Conservation (phyloP, 345 rosid species). For the Adansonia digitata region DNA sequence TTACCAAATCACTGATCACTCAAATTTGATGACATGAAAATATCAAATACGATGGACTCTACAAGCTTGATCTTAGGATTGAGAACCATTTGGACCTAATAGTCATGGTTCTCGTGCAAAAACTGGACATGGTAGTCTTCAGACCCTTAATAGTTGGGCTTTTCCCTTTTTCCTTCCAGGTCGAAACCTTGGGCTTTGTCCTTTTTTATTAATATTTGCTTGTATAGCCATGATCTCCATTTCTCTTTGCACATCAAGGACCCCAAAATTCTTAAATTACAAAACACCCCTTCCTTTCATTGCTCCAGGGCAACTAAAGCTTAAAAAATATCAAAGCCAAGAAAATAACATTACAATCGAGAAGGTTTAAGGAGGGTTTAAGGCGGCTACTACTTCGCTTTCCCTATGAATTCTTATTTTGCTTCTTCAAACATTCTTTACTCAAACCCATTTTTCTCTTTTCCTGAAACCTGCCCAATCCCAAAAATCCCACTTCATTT, state of each 20-base stretch:
- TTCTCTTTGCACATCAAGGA: background rate
- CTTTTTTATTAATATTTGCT: no score
- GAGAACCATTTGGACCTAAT: no score
- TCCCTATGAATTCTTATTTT: background rate
- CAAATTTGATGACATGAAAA: no score
- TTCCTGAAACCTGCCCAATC: background rate
- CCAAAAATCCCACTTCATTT: background rate
- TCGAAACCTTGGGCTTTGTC: background rate
- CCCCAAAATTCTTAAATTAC: background rate
- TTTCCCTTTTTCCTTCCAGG: background rate
- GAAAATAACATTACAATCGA: background rate
- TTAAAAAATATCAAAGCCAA: background rate
- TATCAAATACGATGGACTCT: no score
- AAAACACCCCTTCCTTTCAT: background rate
- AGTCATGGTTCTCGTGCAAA: no score
- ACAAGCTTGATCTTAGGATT: no score
- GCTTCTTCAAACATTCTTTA: background rate
- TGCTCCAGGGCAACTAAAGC: background rate
- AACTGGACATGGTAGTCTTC: no score
- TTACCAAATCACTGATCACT: no score
- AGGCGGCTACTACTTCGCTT: slow-evolving; percentile 24
- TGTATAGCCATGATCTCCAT: no score
- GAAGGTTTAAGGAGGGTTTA: slow-evolving; percentile 57
- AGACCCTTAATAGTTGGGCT: background rate
- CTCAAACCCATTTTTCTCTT: background rate